Percentiles rank a stretch among this genome's conserved stretches.
Conservation (phyloP, 192 early-diverging fungal species). For the Geranomyces variabilis region DNA sequence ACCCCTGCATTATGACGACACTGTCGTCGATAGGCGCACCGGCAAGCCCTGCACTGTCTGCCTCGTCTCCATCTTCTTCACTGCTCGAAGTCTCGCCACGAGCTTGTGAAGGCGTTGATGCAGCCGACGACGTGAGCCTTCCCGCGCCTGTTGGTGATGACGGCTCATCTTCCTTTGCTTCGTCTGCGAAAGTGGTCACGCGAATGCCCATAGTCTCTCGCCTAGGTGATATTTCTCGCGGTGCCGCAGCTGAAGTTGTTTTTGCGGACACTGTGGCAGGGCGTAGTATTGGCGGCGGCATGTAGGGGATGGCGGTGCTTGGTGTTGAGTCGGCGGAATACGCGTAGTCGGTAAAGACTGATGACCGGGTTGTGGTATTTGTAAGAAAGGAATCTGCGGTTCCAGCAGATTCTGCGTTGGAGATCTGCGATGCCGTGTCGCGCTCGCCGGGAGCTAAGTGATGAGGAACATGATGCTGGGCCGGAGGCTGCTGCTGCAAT, state of each 20-base stretch:
- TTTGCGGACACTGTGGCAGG: not conserved
- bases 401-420: constrained; percentile 33
- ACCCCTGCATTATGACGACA: constrained; percentile 49
- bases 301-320: constrained; percentile 19
- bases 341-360: constrained; percentile 20
- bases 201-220: constrained; percentile 3
- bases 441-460: not conserved
- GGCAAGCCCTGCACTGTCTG: not conserved
- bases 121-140: not conserved
- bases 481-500: not conserved
- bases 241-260: constrained; percentile 8
- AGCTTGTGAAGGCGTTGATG: not conserved
- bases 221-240: not conserved
- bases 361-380: constrained; percentile 42
- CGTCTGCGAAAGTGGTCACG: not conserved
- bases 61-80: constrained; percentile 44
- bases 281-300: not conserved
- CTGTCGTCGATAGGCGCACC: constrained; percentile 33
- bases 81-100: constrained; percentile 37
- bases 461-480: not conserved
- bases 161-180: not conserved
- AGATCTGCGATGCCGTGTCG: constrained; percentile 35
- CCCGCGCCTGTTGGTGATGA: not conserved
- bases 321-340: constrained; percentile 20
- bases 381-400: constrained; percentile 48